phyloP scores from a whole-genome alignment of 148 eudicot genomes.

The Gaultheria prostrata region DNA sequence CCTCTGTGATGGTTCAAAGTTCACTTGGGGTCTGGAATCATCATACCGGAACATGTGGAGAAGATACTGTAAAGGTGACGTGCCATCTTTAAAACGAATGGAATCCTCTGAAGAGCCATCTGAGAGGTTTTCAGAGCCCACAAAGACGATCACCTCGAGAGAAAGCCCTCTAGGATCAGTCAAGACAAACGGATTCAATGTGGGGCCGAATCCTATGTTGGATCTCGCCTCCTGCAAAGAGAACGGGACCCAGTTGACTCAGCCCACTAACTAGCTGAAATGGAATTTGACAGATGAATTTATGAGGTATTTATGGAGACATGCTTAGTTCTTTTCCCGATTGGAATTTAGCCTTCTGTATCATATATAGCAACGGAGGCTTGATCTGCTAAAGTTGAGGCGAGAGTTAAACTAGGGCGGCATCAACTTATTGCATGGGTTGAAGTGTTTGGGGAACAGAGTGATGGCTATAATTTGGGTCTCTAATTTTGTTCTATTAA shows the following conservation, averaged over 20 bases:
- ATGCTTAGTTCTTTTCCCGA: background rate
- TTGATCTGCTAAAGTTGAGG: slow-evolving; percentile 6
- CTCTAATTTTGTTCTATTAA: slow-evolving; percentile 1
- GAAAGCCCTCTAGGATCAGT: slow-evolving; percentile 29
- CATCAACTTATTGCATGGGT: slow-evolving; percentile 6
- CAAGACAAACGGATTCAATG: slow-evolving; percentile 53
- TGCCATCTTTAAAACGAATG: slow-evolving; percentile 65
- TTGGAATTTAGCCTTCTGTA: slow-evolving; percentile 16
- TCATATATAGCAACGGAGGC: slow-evolving; percentile 16
- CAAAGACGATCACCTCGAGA: slow-evolving; percentile 26
- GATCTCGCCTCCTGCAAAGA: slow-evolving; percentile 27
- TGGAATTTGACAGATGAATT: background rate
- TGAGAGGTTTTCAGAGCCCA: slow-evolving; percentile 27
- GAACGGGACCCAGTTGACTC: slow-evolving; percentile 4
- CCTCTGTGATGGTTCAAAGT: slow-evolving; percentile 80
- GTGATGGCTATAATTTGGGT: background rate
- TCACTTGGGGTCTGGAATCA: slow-evolving; percentile 63
- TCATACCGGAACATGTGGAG: slow-evolving; percentile 75
- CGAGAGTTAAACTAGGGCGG: background rate
- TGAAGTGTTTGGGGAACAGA: slow-evolving; percentile 11
- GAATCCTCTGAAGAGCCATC: slow-evolving; percentile 37
- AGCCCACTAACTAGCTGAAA: background rate
- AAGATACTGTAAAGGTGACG: slow-evolving; percentile 81
- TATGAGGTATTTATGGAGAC: background rate
- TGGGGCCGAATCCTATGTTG: slow-evolving; percentile 26